Conservation (phyloP, 2,329 filamentous ascomycete species). For the Rhynchosporium graminicola region DNA sequence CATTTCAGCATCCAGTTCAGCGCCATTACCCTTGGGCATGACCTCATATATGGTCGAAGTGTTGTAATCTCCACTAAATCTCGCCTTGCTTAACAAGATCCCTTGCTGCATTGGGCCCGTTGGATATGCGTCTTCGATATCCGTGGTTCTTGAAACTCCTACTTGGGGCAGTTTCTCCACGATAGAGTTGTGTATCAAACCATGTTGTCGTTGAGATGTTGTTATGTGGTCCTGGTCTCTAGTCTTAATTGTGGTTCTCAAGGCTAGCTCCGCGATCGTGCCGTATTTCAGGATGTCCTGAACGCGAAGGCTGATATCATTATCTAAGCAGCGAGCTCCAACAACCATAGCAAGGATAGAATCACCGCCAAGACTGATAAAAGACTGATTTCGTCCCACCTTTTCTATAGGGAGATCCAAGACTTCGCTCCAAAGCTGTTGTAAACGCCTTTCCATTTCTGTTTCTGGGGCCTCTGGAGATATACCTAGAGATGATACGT, state of each 20-base stretch:
- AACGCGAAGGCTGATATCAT: slow-evolving; percentile 24
- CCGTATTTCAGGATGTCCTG: slow-evolving; percentile 30
- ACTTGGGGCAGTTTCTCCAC: not conserved
- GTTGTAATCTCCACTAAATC: slow-evolving; percentile 10
- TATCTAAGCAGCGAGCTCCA: slow-evolving; percentile 17
- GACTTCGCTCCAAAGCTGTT: slow-evolving; percentile 6
- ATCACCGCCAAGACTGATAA: slow-evolving; percentile 30
- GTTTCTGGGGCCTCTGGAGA: not conserved
- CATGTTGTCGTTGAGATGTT: no score
- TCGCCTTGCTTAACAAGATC: slow-evolving; percentile 16
- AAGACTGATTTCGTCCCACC: slow-evolving; percentile 23
- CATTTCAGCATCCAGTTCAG: slow-evolving; percentile 21
- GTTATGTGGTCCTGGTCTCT: not conserved
- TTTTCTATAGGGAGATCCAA: slow-evolving; percentile 13
- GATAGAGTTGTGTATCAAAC: not conserved
- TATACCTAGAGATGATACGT: slow-evolving; percentile 3
- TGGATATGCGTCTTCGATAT: slow-evolving; percentile 23
- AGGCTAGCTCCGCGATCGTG: slow-evolving; percentile 23
- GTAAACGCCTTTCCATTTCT: slow-evolving; percentile 8
- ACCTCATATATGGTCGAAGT: slow-evolving; percentile 9
- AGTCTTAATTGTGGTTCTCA: not conserved
- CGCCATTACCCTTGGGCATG: slow-evolving; percentile 12
- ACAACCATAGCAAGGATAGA: slow-evolving; percentile 34
- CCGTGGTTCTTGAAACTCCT: not conserved
- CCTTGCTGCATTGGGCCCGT: slow-evolving; percentile 24